Evolutionary conservation across 2,329 filamentous ascomycete species (phyloP), one percentile per base, ranked within the genome.

Genomic region (Emericellopsis cladophorae): DNA sequence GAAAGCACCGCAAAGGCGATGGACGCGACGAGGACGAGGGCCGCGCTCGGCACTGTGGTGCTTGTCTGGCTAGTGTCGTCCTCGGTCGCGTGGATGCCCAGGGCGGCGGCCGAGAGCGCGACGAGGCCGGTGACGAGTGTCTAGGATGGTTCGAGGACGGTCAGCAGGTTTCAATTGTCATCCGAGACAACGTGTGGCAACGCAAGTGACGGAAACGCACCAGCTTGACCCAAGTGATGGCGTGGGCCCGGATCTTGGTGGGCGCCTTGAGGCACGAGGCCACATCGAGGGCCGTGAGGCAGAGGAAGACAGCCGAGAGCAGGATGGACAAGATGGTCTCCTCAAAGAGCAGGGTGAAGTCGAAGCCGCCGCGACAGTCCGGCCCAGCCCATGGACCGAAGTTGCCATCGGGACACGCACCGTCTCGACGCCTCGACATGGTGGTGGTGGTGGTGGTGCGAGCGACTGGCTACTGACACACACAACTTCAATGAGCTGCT

Each of bases 341-440:
- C 14, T 58, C 53, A 37, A 57, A 58, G 8, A 54, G 45, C 7
- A 58, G 40, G 0, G 53, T 56, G 9, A 58, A 58, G 31, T 58
- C 55, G 14, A 57, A 56, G 22, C 45, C 31, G 4, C 50, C 54
- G 2, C 29, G 33, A 23, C 49, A 31, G 26, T 47, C 45, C 7
- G 55, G 54, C 5, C 55, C 54, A 15, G 26, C 26, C 8, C 12
- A 12, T 9, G 26, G 26, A 9, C 26, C 26, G 12, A 29, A 29
- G 26, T 5, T 21, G 18, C 18, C 18, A 21, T 21, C 18, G 18
- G 18, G 18, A 21, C 18, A 21, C 18, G 18, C 18, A 21, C 5
- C 18, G 18, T 21, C 18, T 21, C 18, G 18, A 21, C 18, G 18
- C 18, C 18, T 21, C 18, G 18, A 21, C 18, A 21, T 21, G 18